Percentiles rank a stretch among this genome's conserved stretches.
phyloP scores from a whole-genome alignment of 2,329 filamentous ascomycete genomes.

The Trichoderma polysporum region DNA sequence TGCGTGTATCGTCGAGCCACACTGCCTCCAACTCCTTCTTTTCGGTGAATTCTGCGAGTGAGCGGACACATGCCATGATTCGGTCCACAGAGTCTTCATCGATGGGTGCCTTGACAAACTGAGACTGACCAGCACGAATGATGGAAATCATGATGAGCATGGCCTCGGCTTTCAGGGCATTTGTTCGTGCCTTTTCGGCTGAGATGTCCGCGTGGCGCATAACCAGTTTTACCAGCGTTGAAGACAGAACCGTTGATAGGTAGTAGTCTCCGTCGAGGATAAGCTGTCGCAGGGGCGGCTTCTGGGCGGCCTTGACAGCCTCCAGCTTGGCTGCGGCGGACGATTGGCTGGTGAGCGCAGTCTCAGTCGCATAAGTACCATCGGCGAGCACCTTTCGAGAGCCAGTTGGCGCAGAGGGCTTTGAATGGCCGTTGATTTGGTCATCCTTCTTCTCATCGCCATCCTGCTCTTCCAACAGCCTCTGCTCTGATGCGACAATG shows the following conservation, averaged over 20 bases:
- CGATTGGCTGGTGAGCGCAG: conserved; percentile 88
- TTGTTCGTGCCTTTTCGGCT: conserved; percentile 79
- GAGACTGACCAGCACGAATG: conserved; percentile 95
- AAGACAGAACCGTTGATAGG: conserved; percentile 89
- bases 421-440: conserved; percentile 78
- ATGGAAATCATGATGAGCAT: conserved; percentile 99
- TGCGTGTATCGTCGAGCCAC: conserved; percentile 91
- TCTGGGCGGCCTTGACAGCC: conserved; percentile 94
- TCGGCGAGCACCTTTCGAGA: conserved; percentile 92
- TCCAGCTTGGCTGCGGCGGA: conserved; percentile 87
- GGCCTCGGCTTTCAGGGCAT: conserved; percentile 89
- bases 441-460: conserved; percentile 62
- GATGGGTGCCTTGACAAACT: conserved; percentile 95
- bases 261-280: conserved; percentile 98
- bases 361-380: conserved; percentile 96
- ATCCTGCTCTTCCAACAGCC: conserved; percentile 82
- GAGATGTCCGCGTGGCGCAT: conserved; percentile 97
- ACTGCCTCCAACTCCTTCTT: conserved; percentile 89
- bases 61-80: conserved; percentile 96
- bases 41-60: conserved; percentile 83
- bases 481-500: conserved; percentile 91
- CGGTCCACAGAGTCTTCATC: conserved; percentile 98
- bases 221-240: conserved; percentile 93
- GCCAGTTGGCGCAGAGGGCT: conserved; percentile 72
- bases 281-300: conserved; percentile 89